Evolutionary conservation across 1,284 basidiomycete genomes (phyloP).

Genomic region (Quambalaria eucalypti): DNA sequence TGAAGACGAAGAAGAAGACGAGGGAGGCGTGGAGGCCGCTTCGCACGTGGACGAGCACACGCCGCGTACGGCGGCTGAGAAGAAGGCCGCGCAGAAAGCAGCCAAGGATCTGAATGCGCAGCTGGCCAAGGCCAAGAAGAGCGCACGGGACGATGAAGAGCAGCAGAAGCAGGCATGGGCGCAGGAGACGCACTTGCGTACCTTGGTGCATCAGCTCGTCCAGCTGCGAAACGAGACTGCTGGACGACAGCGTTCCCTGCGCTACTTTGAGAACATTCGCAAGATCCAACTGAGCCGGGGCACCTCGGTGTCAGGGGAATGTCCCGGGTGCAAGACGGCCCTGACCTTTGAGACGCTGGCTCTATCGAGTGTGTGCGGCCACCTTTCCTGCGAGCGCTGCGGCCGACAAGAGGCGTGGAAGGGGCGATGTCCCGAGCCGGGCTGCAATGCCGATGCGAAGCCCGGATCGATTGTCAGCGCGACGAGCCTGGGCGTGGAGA

Average conservation of each 20-base stretch:
- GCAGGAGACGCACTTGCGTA: constrained; percentile 22
- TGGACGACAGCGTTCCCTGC: constrained; percentile 22
- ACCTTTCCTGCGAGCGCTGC: constrained; percentile 22
- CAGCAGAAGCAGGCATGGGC: constrained; percentile 17
- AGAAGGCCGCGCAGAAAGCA: constrained; percentile 12
- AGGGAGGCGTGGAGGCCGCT: background rate
- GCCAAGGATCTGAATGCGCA: background rate
- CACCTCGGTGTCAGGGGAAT: background rate
- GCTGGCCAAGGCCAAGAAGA: constrained; percentile 8
- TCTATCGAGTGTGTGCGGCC: constrained; percentile 28
- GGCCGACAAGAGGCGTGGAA: constrained; percentile 25
- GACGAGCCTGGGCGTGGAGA: constrained; percentile 20
- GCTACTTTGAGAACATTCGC: constrained; percentile 30
- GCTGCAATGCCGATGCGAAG: constrained; percentile 23
- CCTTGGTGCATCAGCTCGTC: constrained; percentile 26
- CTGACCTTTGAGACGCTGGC: constrained; percentile 16
- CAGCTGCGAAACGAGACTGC: constrained; percentile 28
- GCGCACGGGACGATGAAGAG: constrained; percentile 10
- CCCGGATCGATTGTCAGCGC: constrained; percentile 25
- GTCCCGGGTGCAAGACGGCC: background rate
- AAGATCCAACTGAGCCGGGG: constrained; percentile 15
- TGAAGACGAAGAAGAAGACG: background rate
- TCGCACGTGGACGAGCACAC: background rate
- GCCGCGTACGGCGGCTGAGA: constrained; percentile 1
- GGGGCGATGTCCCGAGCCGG: constrained; percentile 22